A percentile compares a stretch with the other conserved stretches of the same genome.
phyloP scores from a whole-genome alignment of 805 yeast genomes.

The Teunomyces barrocoloradensis region DNA sequence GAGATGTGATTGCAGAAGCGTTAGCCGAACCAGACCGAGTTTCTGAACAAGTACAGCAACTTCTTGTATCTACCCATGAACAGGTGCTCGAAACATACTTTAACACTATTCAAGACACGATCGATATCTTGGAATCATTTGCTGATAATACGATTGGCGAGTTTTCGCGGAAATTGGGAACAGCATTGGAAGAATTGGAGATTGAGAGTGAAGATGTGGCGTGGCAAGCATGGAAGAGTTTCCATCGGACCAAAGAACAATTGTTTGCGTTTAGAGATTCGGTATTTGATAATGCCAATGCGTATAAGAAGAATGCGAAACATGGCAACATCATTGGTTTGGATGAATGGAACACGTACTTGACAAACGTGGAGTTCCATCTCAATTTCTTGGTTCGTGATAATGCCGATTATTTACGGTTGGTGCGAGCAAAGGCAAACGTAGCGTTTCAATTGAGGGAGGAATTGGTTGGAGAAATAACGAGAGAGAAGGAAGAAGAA shows the following conservation, averaged over 20 bases:
- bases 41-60: constrained; percentile 20
- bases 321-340: constrained; percentile 29
- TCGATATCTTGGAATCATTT: constrained; percentile 73
- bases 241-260: constrained; percentile 53
- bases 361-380: constrained; percentile 42
- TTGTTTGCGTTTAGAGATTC: constrained; percentile 56
- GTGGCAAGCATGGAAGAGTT: constrained; percentile 47
- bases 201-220: constrained; percentile 16
- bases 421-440: constrained; percentile 43
- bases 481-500: constrained; percentile 8
- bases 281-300: constrained; percentile 33
- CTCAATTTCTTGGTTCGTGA: constrained; percentile 54
- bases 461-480: constrained; percentile 15
- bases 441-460: constrained; percentile 43
- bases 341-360: constrained; percentile 29
- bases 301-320: constrained; percentile 15
- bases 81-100: constrained; percentile 29
- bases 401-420: constrained; percentile 52
- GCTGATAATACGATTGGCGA: constrained; percentile 65
- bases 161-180: constrained; percentile 58
- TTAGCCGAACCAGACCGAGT: constrained; percentile 21
- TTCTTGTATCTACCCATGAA: constrained; percentile 26
- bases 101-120: constrained; percentile 37
- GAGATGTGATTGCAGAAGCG: constrained; percentile 30
- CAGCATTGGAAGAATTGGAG: constrained; percentile 49